Conservation (phyloP, 768 basidiomycete genomes). For the Boletus bicolor region DNA sequence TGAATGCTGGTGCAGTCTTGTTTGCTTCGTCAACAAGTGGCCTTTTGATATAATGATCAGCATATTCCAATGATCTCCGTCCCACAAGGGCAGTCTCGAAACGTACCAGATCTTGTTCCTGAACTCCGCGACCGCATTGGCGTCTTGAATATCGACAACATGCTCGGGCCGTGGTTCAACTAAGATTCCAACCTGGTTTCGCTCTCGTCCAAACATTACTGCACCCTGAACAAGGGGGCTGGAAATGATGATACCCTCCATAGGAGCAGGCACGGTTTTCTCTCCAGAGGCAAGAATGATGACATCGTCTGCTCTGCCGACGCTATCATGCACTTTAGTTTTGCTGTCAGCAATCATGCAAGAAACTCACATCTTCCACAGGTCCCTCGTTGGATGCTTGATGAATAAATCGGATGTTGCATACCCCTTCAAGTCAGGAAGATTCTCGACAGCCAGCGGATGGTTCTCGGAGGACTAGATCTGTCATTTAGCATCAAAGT, state of each 20-base stretch:
- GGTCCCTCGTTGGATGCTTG: constrained; percentile 40
- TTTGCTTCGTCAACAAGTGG: constrained; percentile 40
- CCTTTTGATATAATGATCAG: constrained; percentile 19
- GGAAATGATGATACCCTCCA: constrained; percentile 23
- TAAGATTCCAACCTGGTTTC: constrained; percentile 29
- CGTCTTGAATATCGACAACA: constrained; percentile 13
- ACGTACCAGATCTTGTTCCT: constrained; percentile 26
- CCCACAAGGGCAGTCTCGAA: no score
- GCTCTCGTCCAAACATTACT: constrained; percentile 34
- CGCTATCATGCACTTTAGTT: constrained; percentile 20
- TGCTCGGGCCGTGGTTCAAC: constrained; percentile 25
- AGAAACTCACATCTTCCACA: constrained; percentile 41
- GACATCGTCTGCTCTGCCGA: constrained; percentile 37
- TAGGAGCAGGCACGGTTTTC: constrained; percentile 34
- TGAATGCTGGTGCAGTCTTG: constrained; percentile 34
- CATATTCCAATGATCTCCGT: not conserved
- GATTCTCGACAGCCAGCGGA: constrained; percentile 27
- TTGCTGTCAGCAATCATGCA: not conserved
- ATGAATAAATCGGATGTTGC: constrained; percentile 44
- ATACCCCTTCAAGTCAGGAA: constrained; percentile 33
- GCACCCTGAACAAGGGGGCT: constrained; percentile 21
- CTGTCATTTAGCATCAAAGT: not conserved
- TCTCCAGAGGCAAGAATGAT: constrained; percentile 32
- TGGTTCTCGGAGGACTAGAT: constrained; percentile 3
- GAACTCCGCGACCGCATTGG: constrained; percentile 9